Percentiles rank a stretch among this genome's conserved stretches.
Conservation (phyloP, 23 red algal species). For the Pyropia haitanensis region DNA sequence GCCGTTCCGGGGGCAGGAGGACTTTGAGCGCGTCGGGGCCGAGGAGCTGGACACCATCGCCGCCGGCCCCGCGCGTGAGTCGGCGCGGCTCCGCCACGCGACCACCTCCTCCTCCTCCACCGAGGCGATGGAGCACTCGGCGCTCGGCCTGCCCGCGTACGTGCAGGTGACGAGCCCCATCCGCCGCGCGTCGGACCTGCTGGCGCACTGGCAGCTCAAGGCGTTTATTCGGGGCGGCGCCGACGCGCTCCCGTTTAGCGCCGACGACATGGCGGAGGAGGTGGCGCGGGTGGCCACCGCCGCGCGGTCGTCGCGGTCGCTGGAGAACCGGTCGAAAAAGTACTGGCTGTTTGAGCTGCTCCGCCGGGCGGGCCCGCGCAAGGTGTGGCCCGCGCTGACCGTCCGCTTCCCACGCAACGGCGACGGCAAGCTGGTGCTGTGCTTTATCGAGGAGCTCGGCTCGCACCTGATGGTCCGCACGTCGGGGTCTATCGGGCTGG, state of each 20-base stretch:
- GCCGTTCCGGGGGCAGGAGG: slow-evolving; percentile 59
- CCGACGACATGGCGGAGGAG: slow-evolving; percentile 26
- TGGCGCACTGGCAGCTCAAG: slow-evolving; percentile 76
- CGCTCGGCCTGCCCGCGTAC: slow-evolving; percentile 57
- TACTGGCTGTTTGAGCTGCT: slow-evolving; percentile 65
- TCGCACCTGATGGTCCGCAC: no score
- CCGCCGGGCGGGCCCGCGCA: slow-evolving; percentile 17
- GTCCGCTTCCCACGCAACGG: no score
- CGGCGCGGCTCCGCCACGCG: slow-evolving; percentile 34
- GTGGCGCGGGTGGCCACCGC: slow-evolving; percentile 20
- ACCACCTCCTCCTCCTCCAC: slow-evolving; percentile 21
- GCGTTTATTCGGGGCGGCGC: slow-evolving; percentile 13
- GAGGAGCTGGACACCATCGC: slow-evolving; percentile 30
- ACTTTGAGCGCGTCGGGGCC: slow-evolving; percentile 43
- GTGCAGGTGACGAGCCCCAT: slow-evolving; percentile 77
- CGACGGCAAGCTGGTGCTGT: no score
- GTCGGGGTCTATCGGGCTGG: no score
- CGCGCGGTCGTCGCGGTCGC: slow-evolving; percentile 7
- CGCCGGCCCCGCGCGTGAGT: slow-evolving; percentile 35
- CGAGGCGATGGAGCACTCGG: slow-evolving; percentile 44
- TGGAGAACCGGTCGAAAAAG: slow-evolving; percentile 32
- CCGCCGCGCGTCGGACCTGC: slow-evolving; percentile 59
- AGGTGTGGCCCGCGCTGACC: neutral
- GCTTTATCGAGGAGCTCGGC: no score
- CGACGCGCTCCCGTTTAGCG: slow-evolving; percentile 15